Evolutionary conservation across 2,329 filamentous ascomycete genomes (phyloP).

Genomic region (Periconia sp.): DNA sequence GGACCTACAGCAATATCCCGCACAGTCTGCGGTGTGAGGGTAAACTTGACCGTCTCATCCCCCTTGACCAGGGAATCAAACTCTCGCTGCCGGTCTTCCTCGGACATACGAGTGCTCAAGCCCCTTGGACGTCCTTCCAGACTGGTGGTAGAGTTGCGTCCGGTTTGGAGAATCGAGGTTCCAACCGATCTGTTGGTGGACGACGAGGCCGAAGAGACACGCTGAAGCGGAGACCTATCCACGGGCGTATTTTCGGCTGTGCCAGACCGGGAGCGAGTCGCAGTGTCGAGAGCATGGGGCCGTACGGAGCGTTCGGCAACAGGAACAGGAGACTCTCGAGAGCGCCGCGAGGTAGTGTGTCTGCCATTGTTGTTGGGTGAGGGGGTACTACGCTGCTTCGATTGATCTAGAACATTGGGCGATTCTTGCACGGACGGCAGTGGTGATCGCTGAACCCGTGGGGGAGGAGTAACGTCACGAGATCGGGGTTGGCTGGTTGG

Average conservation of each 20-base stretch:
- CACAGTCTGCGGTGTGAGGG: conserved; percentile 51
- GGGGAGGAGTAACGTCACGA: conserved; percentile 21
- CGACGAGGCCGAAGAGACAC: conserved; percentile 34
- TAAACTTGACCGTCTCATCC: conserved; percentile 54
- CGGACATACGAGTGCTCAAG: conserved; percentile 37
- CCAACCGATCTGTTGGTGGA: conserved; percentile 31
- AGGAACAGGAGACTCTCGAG: conserved; percentile 20
- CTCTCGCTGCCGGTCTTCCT: conserved; percentile 44
- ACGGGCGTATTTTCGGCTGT: conserved; percentile 16
- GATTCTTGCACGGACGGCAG: conserved; percentile 34
- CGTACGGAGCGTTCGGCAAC: conserved; percentile 21
- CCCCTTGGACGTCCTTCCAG: conserved; percentile 26
- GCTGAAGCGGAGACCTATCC: conserved; percentile 34
- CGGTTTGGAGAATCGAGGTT: conserved; percentile 34
- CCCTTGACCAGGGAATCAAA: conserved; percentile 52
- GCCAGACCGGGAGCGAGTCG: conserved; percentile 19
- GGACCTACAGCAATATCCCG: conserved; percentile 48
- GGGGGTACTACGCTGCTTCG: conserved; percentile 6
- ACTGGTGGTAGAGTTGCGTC: conserved; percentile 37
- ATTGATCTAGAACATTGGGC: conserved; percentile 4
- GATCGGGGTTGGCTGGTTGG: conserved; percentile 17
- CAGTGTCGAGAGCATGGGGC: conserved; percentile 24
- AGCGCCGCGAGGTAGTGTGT: conserved; percentile 16
- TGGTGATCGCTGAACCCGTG: conserved; percentile 22
- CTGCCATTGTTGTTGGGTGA: conserved; percentile 14